A percentile compares a stretch with the other conserved stretches of the same genome.
Evolutionary conservation across 2,329 filamentous ascomycete genomes (phyloP).

Genomic region (Delphinella strobiligena): DNA sequence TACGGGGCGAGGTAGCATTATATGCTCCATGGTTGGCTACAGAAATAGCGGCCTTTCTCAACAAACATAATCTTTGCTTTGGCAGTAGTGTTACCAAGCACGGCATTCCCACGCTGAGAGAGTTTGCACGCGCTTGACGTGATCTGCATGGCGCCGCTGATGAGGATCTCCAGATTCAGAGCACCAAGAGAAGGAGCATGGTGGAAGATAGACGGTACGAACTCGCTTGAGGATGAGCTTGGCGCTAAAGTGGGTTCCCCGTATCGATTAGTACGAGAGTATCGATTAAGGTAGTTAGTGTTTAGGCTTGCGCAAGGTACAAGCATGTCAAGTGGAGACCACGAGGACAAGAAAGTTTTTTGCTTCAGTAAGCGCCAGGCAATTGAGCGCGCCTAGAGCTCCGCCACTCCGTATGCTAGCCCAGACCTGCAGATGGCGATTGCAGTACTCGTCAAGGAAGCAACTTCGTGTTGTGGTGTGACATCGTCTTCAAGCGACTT

Average conservation of each 20-base stretch:
- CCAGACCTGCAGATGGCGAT: not conserved
- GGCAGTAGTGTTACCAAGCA: not conserved
- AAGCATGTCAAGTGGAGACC: not conserved
- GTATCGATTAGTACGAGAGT: constrained; percentile 2
- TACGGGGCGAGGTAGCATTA: constrained; percentile 1
- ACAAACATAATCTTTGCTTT: not conserved
- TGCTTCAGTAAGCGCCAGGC: not conserved
- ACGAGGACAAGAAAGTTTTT: not conserved
- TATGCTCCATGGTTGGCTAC: not conserved
- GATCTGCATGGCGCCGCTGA: constrained; percentile 6
- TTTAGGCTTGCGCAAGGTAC: not conserved
- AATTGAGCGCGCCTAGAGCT: not conserved
- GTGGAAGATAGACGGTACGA: constrained; percentile 1
- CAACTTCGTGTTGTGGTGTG: no score
- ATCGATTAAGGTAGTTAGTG: constrained; percentile 7
- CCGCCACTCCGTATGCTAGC: not conserved
- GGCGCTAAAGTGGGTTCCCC: constrained; percentile 2
- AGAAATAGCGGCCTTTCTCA: constrained; percentile 3
- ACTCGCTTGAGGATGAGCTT: constrained; percentile 1
- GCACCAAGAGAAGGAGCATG: not conserved
- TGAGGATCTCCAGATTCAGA: constrained; percentile 6
- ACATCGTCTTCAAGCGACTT: no score
- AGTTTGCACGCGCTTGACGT: constrained; percentile 8
- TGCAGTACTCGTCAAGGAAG: not conserved
- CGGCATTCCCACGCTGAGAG: not conserved